phyloP scores from a whole-genome alignment of 2,329 filamentous ascomycete species.

The Trichophyton verrucosum region DNA sequence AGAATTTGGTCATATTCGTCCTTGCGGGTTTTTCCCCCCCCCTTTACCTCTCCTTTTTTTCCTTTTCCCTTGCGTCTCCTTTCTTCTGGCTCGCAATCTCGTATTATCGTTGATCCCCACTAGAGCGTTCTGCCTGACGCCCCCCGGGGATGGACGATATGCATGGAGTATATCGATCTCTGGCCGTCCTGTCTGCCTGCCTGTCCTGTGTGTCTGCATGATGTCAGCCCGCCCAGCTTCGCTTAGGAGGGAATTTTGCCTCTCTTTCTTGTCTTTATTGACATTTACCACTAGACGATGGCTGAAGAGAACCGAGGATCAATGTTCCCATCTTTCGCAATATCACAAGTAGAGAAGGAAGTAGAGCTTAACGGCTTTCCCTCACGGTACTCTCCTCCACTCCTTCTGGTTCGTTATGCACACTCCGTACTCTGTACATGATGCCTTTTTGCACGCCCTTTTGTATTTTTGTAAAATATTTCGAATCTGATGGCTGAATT shows the following conservation, averaged over 20 bases:
- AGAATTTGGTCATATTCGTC: background rate
- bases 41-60: background rate
- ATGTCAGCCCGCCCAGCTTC: background rate
- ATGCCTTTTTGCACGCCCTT: background rate
- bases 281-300: too few relatives aligned
- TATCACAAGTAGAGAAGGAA: background rate
- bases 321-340: background rate
- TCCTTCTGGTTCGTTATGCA: background rate
- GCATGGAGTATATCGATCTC: background rate
- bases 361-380: background rate
- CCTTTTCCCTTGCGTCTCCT: background rate
- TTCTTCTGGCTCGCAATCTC: too few relatives aligned
- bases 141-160: background rate
- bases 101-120: background rate
- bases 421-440: background rate
- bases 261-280: background rate
- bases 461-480: background rate
- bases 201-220: background rate
- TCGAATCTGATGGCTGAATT: background rate
- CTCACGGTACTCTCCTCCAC: background rate
- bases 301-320: too few relatives aligned
- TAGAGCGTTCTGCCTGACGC: background rate
- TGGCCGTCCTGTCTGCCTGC: too few relatives aligned
- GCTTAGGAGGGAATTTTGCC: background rate
- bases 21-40: background rate